phyloP scores from a whole-genome alignment of 176 grass and related monocot genomes.

The Musa acuminata region DNA sequence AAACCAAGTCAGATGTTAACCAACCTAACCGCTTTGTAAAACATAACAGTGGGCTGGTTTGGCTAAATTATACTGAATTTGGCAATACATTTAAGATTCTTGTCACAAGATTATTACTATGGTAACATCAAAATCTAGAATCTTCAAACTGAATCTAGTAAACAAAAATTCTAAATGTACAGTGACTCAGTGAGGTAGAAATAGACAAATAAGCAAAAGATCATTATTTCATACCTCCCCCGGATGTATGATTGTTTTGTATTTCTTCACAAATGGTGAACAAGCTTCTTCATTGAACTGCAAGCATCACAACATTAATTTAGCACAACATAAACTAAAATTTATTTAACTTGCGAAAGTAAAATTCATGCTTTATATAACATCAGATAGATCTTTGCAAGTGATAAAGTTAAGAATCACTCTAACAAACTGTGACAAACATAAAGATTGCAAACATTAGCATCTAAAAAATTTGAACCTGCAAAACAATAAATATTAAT shows the following conservation, averaged over 20 bases:
- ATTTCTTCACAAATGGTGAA: constrained; percentile 87
- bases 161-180: background rate
- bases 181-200: background rate
- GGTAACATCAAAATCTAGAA: background rate
- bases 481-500: no score
- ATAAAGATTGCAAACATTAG: no score
- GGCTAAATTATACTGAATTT: background rate
- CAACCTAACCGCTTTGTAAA: background rate
- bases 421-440: no score
- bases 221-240: constrained; percentile 49
- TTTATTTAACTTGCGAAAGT: background rate
- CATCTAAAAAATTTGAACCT: no score
- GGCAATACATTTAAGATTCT: background rate
- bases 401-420: no score
- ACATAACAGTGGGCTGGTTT: background rate
- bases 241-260: constrained; percentile 90
- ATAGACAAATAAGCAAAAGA: background rate
- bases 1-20: background rate
- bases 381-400: no score
- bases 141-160: background rate
- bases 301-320: background rate
- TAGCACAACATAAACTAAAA: background rate
- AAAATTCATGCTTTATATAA: background rate
- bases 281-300: constrained; percentile 84
- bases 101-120: background rate